Conservation (phyloP, 129 eudicot species). For the Helianthus annuus region HanXRQr2.0-SUNRISE NC_035442.2:165890021-165890520, state of each 20-base stretch:
- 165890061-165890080: conserved; percentile 84
- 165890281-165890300: conserved; percentile 31
- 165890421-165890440: conserved; percentile 67
- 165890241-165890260: conserved; percentile 26
- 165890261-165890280: conserved; percentile 27
- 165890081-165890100: conserved; percentile 15
- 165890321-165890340: conserved; percentile 52
- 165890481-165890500: conserved; percentile 66
- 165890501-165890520: conserved; percentile 67
- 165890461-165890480: conserved; percentile 72
- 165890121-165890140: conserved; percentile 87
- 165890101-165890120: conserved; percentile 56
- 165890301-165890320: conserved; percentile 13
- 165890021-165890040: neutral
- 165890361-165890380: conserved; percentile 18
- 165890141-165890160: conserved; percentile 40
- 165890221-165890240: conserved; percentile 17
- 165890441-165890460: conserved; percentile 68
- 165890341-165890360: conserved; percentile 17
- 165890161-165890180: conserved; percentile 27
- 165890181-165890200: conserved; percentile 29
- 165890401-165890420: conserved; percentile 44
- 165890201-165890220: conserved; percentile 26
- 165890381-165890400: conserved; percentile 18
- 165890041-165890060: conserved; percentile 58